A percentile compares a stretch with the other conserved stretches of the same genome.
These are phyloP conservation scores for Colletotrichum somersetense DNA, from an alignment of 2,329 filamentous ascomycete species.

Conservation along the genomic window DNA sequence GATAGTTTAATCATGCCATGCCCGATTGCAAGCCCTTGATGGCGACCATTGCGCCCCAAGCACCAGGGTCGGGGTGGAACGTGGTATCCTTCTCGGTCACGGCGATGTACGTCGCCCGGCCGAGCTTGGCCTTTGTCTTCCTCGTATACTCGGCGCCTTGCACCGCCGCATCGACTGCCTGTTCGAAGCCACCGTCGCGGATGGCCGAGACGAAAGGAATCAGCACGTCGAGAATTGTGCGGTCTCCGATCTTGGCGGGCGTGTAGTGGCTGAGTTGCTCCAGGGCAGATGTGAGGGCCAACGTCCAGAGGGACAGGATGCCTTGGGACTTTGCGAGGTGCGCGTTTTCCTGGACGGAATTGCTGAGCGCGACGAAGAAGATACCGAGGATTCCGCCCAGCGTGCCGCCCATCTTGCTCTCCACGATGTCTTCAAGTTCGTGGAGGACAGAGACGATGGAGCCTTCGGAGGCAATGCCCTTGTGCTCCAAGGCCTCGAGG, in stretches of 20 bases:
- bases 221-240: slow-evolving; percentile 69
- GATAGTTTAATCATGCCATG: slow-evolving; percentile 19
- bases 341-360: slow-evolving; percentile 47
- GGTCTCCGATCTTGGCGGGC: slow-evolving; percentile 66
- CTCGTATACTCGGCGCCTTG: slow-evolving; percentile 73
- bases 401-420: slow-evolving; percentile 67
- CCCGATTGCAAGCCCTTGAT: slow-evolving; percentile 55
- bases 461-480: slow-evolving; percentile 55
- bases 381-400: slow-evolving; percentile 67
- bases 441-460: slow-evolving; percentile 62
- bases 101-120: slow-evolving; percentile 76
- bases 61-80: slow-evolving; percentile 72
- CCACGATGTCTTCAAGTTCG: slow-evolving; percentile 67
- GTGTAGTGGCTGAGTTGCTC: slow-evolving; percentile 64
- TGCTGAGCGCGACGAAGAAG: slow-evolving; percentile 60
- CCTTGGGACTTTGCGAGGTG: slow-evolving; percentile 46
- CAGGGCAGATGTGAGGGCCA: slow-evolving; percentile 58
- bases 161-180: slow-evolving; percentile 69
- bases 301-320: slow-evolving; percentile 57
- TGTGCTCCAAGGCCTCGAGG: slow-evolving; percentile 59
- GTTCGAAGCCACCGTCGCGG: slow-evolving; percentile 63
- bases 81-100: slow-evolving; percentile 65
- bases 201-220: slow-evolving; percentile 66
- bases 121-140: slow-evolving; percentile 73
- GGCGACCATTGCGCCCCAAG: slow-evolving; percentile 75